These are phyloP conservation scores for Torulaspora pretoriensis DNA, from an alignment of 1,139 yeast genomes.

Conservation along the genomic window DNA sequence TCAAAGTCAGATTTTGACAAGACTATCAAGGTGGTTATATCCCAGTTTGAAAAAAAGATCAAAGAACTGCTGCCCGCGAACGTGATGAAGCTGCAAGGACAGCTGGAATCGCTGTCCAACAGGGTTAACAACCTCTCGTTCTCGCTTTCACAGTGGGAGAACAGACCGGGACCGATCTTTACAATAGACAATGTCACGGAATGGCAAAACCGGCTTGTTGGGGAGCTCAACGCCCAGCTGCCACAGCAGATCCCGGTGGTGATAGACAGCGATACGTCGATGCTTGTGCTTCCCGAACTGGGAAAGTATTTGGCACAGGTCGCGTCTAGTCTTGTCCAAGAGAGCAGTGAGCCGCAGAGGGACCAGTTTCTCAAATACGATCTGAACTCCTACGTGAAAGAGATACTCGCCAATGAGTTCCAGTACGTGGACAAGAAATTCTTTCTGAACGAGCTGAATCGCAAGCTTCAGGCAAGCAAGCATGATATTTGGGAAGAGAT, in stretches of 20 bases:
- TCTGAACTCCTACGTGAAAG: conserved; percentile 31
- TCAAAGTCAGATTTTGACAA: conserved; percentile 29
- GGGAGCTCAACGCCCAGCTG: conserved; percentile 21
- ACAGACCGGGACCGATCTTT: conserved; percentile 7
- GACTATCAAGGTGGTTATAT: conserved; percentile 29
- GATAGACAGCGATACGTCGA: conserved; percentile 24
- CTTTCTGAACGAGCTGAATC: conserved; percentile 29
- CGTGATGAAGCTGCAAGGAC: conserved; percentile 16
- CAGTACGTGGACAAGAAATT: conserved; percentile 31
- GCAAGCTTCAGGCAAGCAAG: conserved; percentile 26
- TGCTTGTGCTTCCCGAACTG: conserved; percentile 33
- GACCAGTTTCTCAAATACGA: conserved; percentile 24
- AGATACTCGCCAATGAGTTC: conserved; percentile 31
- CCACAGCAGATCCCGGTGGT: conserved; percentile 35
- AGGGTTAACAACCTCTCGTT: conserved; percentile 22
- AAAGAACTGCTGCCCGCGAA: conserved; percentile 30
- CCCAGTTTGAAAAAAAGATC: conserved; percentile 35
- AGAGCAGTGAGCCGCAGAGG: conserved; percentile 7
- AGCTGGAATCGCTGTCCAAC: conserved; percentile 13
- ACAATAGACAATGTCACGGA: conserved; percentile 27
- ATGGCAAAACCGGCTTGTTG: conserved; percentile 25
- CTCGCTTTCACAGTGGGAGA: conserved; percentile 9
- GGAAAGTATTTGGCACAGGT: conserved; percentile 25
- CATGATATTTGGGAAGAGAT: conserved; percentile 30
- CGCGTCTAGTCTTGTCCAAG: conserved; percentile 21